Evolutionary conservation across 2,329 filamentous ascomycete genomes (phyloP).

Genomic region (Fusarium sp.): DNA sequence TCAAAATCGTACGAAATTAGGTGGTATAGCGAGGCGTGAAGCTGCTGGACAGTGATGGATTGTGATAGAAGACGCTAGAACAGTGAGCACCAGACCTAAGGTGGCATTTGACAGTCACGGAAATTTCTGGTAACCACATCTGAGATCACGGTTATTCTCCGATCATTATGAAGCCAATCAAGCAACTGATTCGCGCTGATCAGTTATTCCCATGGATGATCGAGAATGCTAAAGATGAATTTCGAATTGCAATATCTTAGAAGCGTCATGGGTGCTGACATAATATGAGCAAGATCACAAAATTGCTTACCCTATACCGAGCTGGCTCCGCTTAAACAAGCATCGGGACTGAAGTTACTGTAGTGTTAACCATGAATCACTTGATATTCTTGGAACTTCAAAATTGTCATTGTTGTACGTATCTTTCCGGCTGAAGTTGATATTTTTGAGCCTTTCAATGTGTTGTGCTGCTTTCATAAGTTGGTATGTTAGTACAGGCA

Average conservation of each 20-base stretch:
- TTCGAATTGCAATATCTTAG: neutral
- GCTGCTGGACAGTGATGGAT: constrained; percentile 39
- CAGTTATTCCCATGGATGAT: neutral
- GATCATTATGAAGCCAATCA: no score
- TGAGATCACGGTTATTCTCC: neutral
- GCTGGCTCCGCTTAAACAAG: no score
- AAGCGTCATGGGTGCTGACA: neutral
- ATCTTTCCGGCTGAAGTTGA: no score
- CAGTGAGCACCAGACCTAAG: neutral
- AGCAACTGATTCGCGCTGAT: neutral
- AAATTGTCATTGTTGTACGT: no score
- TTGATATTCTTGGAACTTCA: no score
- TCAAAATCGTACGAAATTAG: constrained; percentile 33
- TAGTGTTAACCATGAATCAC: no score
- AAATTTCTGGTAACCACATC: neutral
- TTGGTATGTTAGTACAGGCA: neutral
- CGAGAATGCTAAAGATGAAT: neutral
- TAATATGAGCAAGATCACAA: neutral
- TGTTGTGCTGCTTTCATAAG: neutral
- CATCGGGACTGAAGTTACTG: neutral
- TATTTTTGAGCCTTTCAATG: neutral
- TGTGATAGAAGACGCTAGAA: constrained; percentile 29
- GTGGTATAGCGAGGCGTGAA: constrained; percentile 14
- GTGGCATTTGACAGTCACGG: neutral
- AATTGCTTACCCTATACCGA: neutral